Evolutionary conservation across 2,329 filamentous ascomycete genomes (phyloP).

Genomic region (Talaromyces rugulosus): DNA sequence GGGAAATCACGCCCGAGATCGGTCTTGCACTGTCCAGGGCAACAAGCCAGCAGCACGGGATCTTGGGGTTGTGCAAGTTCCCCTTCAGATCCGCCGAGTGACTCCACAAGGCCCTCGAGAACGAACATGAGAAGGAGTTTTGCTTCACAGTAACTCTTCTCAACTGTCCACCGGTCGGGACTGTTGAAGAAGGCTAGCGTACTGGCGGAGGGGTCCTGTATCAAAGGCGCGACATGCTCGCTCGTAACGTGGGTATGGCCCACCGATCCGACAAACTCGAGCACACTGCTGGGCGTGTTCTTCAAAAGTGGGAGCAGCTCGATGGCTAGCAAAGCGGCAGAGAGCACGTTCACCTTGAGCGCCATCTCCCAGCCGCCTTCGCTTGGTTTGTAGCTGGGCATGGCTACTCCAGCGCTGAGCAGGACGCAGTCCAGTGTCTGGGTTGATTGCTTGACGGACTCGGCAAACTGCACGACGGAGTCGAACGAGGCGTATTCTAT

Average conservation of each 20-base stretch:
- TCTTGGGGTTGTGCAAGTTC: background rate
- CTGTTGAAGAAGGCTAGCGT: constrained; percentile 4
- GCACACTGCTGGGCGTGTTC: constrained; percentile 4
- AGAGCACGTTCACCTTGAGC: constrained; percentile 10
- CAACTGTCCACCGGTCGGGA: background rate
- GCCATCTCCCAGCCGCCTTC: constrained; percentile 5
- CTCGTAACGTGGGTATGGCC: constrained; percentile 7
- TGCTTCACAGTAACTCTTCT: constrained; percentile 4
- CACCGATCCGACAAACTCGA: constrained; percentile 7
- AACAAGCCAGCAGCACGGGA: constrained; percentile 8
- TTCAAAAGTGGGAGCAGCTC: constrained; percentile 8
- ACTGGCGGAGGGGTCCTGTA: background rate
- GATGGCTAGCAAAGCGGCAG: constrained; percentile 7
- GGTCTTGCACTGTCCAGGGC: constrained; percentile 8
- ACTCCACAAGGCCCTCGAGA: constrained; percentile 8
- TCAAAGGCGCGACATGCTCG: constrained; percentile 1
- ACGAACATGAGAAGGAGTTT: constrained; percentile 12
- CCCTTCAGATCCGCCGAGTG: constrained; percentile 7
- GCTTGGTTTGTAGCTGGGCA: background rate
- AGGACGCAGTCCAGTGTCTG: constrained; percentile 7
- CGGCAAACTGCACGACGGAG: constrained; percentile 9
- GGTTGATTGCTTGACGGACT: constrained; percentile 5
- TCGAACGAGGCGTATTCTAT: constrained; percentile 6
- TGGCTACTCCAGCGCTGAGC: constrained; percentile 7
- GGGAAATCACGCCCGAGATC: constrained; percentile 6